Evolutionary conservation across 1,284 basidiomycete species (phyloP).

Genomic region (Rhodotorula sp.): DNA sequence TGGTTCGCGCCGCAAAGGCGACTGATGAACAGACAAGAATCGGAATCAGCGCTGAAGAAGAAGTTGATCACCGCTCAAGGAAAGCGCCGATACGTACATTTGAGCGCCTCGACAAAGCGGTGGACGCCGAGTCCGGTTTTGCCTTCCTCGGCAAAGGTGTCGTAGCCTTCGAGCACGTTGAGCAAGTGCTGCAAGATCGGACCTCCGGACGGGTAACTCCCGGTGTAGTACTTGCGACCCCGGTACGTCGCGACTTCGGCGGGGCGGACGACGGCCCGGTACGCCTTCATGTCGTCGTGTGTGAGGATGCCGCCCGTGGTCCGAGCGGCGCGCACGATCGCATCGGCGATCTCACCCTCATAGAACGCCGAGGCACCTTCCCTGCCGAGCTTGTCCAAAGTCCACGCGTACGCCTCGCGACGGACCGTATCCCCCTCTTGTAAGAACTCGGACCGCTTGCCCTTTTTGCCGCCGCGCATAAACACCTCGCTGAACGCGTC

Average conservation of each 20-base stretch:
- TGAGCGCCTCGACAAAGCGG: constrained; percentile 70
- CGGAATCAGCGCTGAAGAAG: neutral
- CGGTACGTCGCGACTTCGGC: constrained; percentile 74
- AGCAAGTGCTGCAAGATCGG: constrained; percentile 75
- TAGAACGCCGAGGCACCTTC: constrained; percentile 73
- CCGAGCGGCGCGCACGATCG: constrained; percentile 65
- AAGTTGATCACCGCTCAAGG: neutral
- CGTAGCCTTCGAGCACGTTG: constrained; percentile 68
- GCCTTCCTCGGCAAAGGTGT: constrained; percentile 56
- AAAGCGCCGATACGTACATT: constrained; percentile 56
- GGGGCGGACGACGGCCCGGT: constrained; percentile 66
- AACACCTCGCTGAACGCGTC: constrained; percentile 77
- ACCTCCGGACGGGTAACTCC: constrained; percentile 77
- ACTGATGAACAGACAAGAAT: constrained; percentile 15
- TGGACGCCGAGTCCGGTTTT: constrained; percentile 63
- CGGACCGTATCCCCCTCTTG: constrained; percentile 70
- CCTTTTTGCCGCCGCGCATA: constrained; percentile 60
- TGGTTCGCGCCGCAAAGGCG: constrained; percentile 62
- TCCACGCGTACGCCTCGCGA: constrained; percentile 66
- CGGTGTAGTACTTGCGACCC: constrained; percentile 76
- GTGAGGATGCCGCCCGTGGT: constrained; percentile 74
- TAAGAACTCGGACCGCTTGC: constrained; percentile 57
- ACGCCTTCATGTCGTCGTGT: constrained; percentile 66
- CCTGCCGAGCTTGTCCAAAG: constrained; percentile 63
- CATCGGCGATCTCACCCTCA: constrained; percentile 70